Conservation (phyloP, 768 basidiomycete genomes). For the Leccinum boreale region DNA sequence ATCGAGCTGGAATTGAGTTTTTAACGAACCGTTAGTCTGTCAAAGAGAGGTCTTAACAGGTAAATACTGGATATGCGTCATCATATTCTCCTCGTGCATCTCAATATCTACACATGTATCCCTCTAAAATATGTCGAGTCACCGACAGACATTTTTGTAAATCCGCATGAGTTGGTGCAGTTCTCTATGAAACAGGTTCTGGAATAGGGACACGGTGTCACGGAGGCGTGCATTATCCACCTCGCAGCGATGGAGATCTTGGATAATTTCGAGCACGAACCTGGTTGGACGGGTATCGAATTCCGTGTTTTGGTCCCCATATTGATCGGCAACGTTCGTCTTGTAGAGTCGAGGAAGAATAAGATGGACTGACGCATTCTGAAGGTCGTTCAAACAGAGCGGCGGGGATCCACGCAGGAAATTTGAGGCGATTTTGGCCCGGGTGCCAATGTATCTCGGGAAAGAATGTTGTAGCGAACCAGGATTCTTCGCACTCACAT, state of each 20-base stretch:
- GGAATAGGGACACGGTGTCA: constrained; percentile 5
- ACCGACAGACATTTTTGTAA: not conserved
- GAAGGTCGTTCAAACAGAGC: not conserved
- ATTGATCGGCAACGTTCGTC: not conserved
- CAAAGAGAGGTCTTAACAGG: not conserved
- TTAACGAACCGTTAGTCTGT: not conserved
- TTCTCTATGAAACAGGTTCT: too few relatives aligned
- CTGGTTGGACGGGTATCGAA: not conserved
- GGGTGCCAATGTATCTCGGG: constrained; percentile 5
- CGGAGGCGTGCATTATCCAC: constrained; percentile 8
- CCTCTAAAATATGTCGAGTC: not conserved
- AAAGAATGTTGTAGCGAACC: constrained; percentile 1
- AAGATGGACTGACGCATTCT: constrained; percentile 4
- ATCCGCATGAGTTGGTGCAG: too few relatives aligned
- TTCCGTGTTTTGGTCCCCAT: constrained; percentile 4
- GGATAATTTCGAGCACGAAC: constrained; percentile 7
- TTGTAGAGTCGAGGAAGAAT: not conserved
- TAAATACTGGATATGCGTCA: not conserved
- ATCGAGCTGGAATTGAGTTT: constrained; percentile 5
- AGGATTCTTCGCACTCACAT: too few relatives aligned
- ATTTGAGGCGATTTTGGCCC: constrained; percentile 7
- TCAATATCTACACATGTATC: not conserved
- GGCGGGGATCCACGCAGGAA: constrained; percentile 1
- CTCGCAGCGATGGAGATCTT: constrained; percentile 1
- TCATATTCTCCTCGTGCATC: not conserved